Evolutionary conservation across 352 stramenopile species (phyloP).

Genomic region (Pythium pyrilobum): DNA sequence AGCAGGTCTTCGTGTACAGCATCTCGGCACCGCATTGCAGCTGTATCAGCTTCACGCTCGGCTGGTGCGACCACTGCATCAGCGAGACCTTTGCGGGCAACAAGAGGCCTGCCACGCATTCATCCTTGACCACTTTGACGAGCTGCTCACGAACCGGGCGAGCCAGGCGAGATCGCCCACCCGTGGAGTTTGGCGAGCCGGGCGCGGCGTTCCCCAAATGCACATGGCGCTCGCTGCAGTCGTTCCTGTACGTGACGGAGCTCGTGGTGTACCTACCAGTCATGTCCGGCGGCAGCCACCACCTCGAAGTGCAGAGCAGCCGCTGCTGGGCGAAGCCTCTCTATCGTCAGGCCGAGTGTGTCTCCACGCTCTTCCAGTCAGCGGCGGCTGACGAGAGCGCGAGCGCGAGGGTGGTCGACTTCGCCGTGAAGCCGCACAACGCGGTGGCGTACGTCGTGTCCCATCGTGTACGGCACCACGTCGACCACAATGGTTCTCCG

Average conservation of each 20-base stretch:
- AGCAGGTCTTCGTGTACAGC: conserved; percentile 25
- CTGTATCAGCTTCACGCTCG: conserved; percentile 15
- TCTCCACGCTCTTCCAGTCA: conserved; percentile 8
- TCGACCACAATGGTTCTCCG: conserved; percentile 10
- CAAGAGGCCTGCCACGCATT: conserved; percentile 7
- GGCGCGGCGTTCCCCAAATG: conserved; percentile 19
- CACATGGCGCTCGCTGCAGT: not conserved
- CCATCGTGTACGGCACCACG: not conserved
- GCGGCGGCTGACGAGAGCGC: not conserved
- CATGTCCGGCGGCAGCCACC: conserved; percentile 19
- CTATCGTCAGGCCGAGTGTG: not conserved
- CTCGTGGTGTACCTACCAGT: conserved; percentile 13
- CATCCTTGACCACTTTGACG: conserved; percentile 23
- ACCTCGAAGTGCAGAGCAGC: conserved; percentile 19
- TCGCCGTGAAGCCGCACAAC: not conserved
- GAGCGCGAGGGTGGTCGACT: not conserved
- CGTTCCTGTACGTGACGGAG: conserved; percentile 20
- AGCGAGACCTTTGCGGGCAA: not conserved
- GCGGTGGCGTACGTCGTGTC: not conserved
- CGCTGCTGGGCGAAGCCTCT: conserved; percentile 4
- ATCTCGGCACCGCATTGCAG: conserved; percentile 26
- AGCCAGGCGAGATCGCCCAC: conserved; percentile 4
- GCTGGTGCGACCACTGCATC: conserved; percentile 8
- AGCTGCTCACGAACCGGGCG: not conserved
- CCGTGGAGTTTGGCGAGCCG: conserved; percentile 6